Base-by-base conservation (phyloP, 306 rosid species). In the Medicago ruthenica region DNA sequence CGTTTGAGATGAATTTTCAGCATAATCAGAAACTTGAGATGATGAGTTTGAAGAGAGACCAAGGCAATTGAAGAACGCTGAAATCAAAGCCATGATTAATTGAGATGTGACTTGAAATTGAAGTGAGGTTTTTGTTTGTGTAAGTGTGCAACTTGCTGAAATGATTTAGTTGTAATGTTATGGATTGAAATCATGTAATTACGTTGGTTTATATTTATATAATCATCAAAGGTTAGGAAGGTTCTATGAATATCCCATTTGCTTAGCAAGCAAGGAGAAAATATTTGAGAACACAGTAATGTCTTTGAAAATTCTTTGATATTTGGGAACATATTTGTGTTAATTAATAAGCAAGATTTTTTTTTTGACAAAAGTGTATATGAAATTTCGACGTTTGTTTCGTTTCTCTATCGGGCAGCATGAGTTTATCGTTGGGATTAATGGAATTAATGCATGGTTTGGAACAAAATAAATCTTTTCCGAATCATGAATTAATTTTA, bases 21-120 rank as follows among this genome's bases (percentile, higher is more conserved):
- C 47, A 41, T 76, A 2, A 20, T 81, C 64, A 31, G 63, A 70
- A 7, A 76, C 78, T 71, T 76, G 70, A 39, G 70, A 39, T 73
- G 80, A 50, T 37, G n/a, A 21, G n/a, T 57, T 21, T 1, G 63
- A 57, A 0, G 81, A 77, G 17, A 36, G 2, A 4, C 9, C 50
- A 34, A 70, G 71, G 65, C 84, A 81, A 53, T n/a, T 14, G 24
- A 70, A 34, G 62, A 81, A 40, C 0, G 21, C 5, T 40, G 73
- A 70, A 10, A 66, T 15, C 27, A 80, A 48, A n/a, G 70, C 22
- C 83, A 79, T 24, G 0, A 12, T 3, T 11, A 44, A 44, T 41
- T 44, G 50, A 50, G 9, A 18, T 50, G 57, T n/a, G 57, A 50
- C 20, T n/a, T 50, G 21, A 50, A 50, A n/a, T 50, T 50, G 21